Evolutionary conservation across 192 early-diverging fungal genomes (phyloP).

Genomic region (Chytriomyces sp.): DNA sequence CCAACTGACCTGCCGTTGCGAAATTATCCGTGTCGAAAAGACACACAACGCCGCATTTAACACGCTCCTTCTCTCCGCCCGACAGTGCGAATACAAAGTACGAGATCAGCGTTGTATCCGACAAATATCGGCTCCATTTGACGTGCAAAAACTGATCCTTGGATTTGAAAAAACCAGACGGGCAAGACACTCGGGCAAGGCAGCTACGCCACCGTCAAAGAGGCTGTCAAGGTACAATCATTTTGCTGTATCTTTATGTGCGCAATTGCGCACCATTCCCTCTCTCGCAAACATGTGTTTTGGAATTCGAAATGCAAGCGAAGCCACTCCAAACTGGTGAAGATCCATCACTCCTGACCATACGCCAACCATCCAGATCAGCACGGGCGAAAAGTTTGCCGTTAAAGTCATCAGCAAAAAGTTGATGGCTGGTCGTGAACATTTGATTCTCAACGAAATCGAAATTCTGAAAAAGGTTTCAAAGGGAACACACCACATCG

Average conservation of each 20-base stretch:
- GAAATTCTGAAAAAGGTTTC: slow-evolving; percentile 78
- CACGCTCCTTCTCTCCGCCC: background rate
- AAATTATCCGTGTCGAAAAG: background rate
- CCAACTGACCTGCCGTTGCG: background rate
- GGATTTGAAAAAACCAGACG: slow-evolving; percentile 36
- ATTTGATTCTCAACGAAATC: slow-evolving; percentile 92
- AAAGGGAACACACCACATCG: slow-evolving; percentile 84
- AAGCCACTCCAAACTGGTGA: background rate
- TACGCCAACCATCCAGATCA: slow-evolving; percentile 46
- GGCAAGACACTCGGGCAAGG: slow-evolving; percentile 57
- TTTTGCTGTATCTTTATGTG: too few species aligned
- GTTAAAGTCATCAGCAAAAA: slow-evolving; percentile 93
- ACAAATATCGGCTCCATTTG: too few species aligned
- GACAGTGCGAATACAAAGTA: slow-evolving; percentile 35
- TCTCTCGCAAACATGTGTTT: background rate
- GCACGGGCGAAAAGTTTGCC: slow-evolving; percentile 79
- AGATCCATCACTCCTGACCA: background rate
- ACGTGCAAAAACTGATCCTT: too few species aligned
- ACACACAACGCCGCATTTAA: slow-evolving; percentile 1
- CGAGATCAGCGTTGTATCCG: background rate
- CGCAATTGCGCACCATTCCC: too few species aligned
- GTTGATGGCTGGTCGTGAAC: slow-evolving; percentile 77
- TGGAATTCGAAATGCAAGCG: background rate
- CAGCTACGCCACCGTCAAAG: slow-evolving; percentile 59
- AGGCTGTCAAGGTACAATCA: slow-evolving; percentile 50